These are phyloP conservation scores for Boletus eberwhitei DNA, from an alignment of 768 basidiomycete genomes.

Conservation along the genomic window DNA sequence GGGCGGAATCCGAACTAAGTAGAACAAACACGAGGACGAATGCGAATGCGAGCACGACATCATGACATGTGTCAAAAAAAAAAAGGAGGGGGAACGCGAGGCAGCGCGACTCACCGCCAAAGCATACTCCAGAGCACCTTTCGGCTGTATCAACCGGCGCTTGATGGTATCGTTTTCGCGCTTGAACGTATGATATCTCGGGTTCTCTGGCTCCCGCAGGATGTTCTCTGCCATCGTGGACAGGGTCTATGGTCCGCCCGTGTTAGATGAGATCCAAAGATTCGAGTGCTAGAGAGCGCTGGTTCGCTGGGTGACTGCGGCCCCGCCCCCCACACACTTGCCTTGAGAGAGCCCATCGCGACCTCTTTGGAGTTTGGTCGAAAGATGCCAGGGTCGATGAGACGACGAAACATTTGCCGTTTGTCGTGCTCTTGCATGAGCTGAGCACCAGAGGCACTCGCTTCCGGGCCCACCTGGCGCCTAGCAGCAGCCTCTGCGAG, in stretches of 20 bases:
- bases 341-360: slow-evolving; percentile 63
- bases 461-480: slow-evolving; percentile 11
- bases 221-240: slow-evolving; percentile 71
- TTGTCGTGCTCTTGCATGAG: slow-evolving; percentile 54
- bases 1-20: slow-evolving; percentile 69
- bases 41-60: too few relatives aligned
- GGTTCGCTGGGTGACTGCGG: neutral
- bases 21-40: too few relatives aligned
- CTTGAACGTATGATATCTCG: slow-evolving; percentile 74
- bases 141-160: slow-evolving; percentile 61
- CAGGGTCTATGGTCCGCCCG: slow-evolving; percentile 41
- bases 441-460: slow-evolving; percentile 5
- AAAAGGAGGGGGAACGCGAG: too few relatives aligned
- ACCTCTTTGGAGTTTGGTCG: slow-evolving; percentile 64
- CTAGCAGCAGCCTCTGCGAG: slow-evolving; percentile 31
- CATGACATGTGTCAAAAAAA: too few relatives aligned
- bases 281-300: neutral
- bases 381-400: slow-evolving; percentile 76
- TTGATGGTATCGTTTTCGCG: slow-evolving; percentile 68
- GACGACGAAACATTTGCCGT: slow-evolving; percentile 67
- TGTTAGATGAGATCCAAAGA: neutral
- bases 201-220: slow-evolving; percentile 66
- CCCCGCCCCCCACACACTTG: slow-evolving; percentile 19
- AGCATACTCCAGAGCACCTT: slow-evolving; percentile 76
- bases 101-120: slow-evolving; percentile 46